Evolutionary conservation across 2,329 filamentous ascomycete genomes (phyloP), one percentile per base, ranked within the genome.

Genomic region (Plectosphaerella sp.): DNA sequence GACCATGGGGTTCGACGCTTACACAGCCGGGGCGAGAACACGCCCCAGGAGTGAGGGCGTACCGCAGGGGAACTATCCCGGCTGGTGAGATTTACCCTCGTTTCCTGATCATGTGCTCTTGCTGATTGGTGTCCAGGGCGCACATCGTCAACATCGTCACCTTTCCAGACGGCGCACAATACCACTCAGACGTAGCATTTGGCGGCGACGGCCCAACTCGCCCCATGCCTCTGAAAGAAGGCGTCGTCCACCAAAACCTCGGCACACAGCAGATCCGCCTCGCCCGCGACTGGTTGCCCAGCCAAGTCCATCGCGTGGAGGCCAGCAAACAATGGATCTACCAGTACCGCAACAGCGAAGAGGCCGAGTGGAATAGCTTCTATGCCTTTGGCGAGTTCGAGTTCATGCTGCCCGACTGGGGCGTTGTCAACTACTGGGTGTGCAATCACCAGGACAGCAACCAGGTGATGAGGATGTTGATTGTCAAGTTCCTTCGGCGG

Each of bases 341-440:
- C 61, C 77, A 87, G 64, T 79, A 80, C 57, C 75, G 79, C 25
- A 75, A 80, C 55, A 65, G 67, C 5, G 43, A 62, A 0, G 67
- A 75, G 1, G 69, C 67, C 46, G 70, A 72, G 2, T 91, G 86
- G 82, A 71, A 76, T 20, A 71, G 79, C 2, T 78, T 75, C 47
- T 89, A 89, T 64, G 80, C 77, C 55, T 91, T 91, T 64, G 76
- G 78, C 2, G 82, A 87, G 54, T 71, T 77, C 15, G 85, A 88
- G 64, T 88, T 87, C 64, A 63, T 82, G 35, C 76, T 75, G 4
- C 65, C 71, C 43, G 86, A 89, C 65, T 88, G 83, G 59, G 75
- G 74, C 36, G 70, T 85, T 6, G 73, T 86, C 71, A 87, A 81
- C 64, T 80, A 72, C 58, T 78, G 63, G 46, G 81, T 79, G 1